Evolutionary conservation across 2,329 filamentous ascomycete species (phyloP).

Genomic region (Xylaria digitata): DNA sequence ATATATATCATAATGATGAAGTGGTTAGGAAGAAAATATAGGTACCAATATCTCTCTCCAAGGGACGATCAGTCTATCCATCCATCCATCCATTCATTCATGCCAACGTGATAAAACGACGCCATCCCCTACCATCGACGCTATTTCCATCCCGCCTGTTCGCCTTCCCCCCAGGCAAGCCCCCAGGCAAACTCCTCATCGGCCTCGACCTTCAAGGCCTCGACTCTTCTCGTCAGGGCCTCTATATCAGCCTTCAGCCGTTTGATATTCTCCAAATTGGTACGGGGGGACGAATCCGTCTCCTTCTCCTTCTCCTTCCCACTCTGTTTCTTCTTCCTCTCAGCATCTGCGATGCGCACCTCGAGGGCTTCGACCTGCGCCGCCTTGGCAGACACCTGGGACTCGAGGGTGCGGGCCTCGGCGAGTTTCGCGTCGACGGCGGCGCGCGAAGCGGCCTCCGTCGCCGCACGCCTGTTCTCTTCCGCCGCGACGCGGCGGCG

Average conservation of each 20-base stretch:
- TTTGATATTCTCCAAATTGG: constrained; percentile 23
- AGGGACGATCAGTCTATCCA: background rate
- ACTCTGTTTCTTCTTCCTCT: background rate
- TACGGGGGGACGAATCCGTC: background rate
- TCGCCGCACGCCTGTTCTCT: background rate
- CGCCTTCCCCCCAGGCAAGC: constrained; percentile 50
- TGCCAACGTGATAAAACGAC: constrained; percentile 10
- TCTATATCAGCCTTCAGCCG: constrained; percentile 52
- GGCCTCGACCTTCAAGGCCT: constrained; percentile 56
- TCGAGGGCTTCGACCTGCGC: constrained; percentile 45
- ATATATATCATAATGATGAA: background rate
- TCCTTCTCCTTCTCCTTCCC: constrained; percentile 25
- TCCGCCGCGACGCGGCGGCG: constrained; percentile 11
- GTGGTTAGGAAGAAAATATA: background rate
- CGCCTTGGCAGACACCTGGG: constrained; percentile 17
- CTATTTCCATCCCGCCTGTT: constrained; percentile 27
- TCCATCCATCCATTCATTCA: background rate
- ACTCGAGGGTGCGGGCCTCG: constrained; percentile 19
- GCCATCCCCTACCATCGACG: background rate
- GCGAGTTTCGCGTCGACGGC: constrained; percentile 20
- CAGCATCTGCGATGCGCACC: constrained; percentile 46
- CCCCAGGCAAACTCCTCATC: constrained; percentile 61
- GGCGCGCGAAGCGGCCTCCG: constrained; percentile 7
- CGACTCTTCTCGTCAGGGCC: constrained; percentile 37
- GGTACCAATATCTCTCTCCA: background rate